A percentile compares a stretch with the other conserved stretches of the same genome.
phyloP scores from a whole-genome alignment of 257 asterid species.

The Primulina tabacum region DNA sequence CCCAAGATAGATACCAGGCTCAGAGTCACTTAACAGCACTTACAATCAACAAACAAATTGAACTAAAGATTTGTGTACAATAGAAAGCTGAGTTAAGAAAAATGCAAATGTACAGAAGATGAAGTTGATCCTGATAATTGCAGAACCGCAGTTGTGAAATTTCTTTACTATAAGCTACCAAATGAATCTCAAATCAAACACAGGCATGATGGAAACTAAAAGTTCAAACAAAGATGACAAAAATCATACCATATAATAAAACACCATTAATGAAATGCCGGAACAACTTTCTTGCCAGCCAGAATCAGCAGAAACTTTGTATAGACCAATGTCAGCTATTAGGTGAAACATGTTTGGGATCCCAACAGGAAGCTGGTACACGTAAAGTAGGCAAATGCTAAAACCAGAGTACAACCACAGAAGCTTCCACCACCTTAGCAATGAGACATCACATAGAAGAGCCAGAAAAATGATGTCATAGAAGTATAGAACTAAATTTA shows the following conservation, averaged over 20 bases:
- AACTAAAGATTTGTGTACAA: not conserved
- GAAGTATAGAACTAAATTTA: not conserved
- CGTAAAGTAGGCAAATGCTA: constrained; percentile 68
- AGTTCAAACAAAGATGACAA: constrained; percentile 13
- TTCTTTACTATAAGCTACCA: too few relatives aligned
- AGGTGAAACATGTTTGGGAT: constrained; percentile 46
- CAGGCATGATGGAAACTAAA: not conserved
- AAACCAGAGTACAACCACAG: constrained; percentile 83
- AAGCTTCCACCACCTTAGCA: constrained; percentile 92
- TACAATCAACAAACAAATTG: not conserved
- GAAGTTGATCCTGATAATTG: not conserved
- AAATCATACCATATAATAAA: constrained; percentile 78
- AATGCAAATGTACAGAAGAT: not conserved
- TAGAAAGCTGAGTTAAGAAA: not conserved
- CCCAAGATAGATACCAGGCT: not conserved
- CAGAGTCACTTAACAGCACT: not conserved
- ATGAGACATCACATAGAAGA: constrained; percentile 34
- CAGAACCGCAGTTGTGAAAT: not conserved
- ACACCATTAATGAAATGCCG: constrained; percentile 70
- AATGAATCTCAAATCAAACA: too few relatives aligned
- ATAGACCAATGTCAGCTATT: constrained; percentile 66
- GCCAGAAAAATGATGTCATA: constrained; percentile 28
- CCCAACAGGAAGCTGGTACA: constrained; percentile 78
- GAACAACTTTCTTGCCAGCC: constrained; percentile 79
- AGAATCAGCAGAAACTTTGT: constrained; percentile 55